Evolutionary conservation across 2,329 filamentous ascomycete genomes (phyloP), one percentile per base, ranked within the genome.

Genomic region (Fusarium sp.): DNA sequence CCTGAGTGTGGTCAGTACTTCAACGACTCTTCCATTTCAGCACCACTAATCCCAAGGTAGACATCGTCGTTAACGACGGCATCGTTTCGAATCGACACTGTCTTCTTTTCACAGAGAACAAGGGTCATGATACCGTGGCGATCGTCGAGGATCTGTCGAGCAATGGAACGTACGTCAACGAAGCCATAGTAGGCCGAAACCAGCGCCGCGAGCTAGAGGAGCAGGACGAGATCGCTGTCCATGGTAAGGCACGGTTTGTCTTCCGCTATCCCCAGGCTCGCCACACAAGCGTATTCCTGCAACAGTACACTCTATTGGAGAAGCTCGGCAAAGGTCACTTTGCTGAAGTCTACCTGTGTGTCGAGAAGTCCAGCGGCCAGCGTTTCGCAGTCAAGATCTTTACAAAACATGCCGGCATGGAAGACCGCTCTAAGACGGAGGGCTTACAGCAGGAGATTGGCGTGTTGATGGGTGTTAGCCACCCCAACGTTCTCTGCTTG

Each of bases 131-230:
- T 74, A 84, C 81, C 65, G 82, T 86, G 37, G 94, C 92, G 9
- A 84, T 98, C 11, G 77, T 99, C 6, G 93, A 99, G 74, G 95
- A 99, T 74, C 79, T 98, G 17, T 99, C 95, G 7, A 95, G 88
- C 72, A 99, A 99, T 73, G 95, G 95, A 46, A 99, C 96, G 0
- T 99, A 93, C 72, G 89, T 99, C 68, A 98, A 98, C 71, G 93
- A 97, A 69, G 89, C 88, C 14, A 84, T 96, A 27, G 86, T 99
- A 21, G 95, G 95, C 21, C 89, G 94, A 47, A 99, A 99, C 75
- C 92, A 97, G 75, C 85, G 92, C 50, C 87, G 94, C 55, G 92
- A 97, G 73, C 82, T 99, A 25, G 83, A 93, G 68, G 92, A 98
- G 68, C 88, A 91, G 33, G 95, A 99, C 67, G 93, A 98, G 75